A percentile compares a stretch with the other conserved stretches of the same genome.
Conservation (phyloP, 116 monocot species). For the Papilionanthe hybrid region DNA sequence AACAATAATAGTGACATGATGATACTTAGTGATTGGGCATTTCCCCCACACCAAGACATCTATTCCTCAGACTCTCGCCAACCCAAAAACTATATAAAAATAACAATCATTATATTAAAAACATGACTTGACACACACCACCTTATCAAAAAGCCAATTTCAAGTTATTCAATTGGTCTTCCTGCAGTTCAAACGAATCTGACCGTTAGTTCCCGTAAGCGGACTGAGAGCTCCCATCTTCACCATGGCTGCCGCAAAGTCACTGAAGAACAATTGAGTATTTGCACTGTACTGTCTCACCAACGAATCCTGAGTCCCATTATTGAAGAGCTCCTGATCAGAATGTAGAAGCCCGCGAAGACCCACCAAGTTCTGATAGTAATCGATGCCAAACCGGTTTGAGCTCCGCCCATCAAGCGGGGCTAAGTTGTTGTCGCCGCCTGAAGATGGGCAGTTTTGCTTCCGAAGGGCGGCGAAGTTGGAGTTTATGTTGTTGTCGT, state of each 20-base stretch:
- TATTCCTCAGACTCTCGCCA: too few species aligned
- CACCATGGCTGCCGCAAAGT: constrained; percentile 52
- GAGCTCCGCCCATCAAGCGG: constrained; percentile 46
- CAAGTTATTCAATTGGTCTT: constrained; percentile 25
- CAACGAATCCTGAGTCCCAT: constrained; percentile 43
- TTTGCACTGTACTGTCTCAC: constrained; percentile 33
- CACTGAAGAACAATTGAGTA: constrained; percentile 32
- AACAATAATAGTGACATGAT: too few species aligned
- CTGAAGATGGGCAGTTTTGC: constrained; percentile 43
- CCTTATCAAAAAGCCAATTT: too few species aligned
- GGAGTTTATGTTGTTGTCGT: constrained; percentile 55
- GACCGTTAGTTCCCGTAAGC: constrained; percentile 39
- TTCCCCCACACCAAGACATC: too few species aligned
- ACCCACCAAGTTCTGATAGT: constrained; percentile 41
- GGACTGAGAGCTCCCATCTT: constrained; percentile 55
- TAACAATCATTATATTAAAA: too few species aligned
- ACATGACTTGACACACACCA: too few species aligned
- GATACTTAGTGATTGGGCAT: too few species aligned
- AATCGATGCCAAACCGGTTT: constrained; percentile 48
- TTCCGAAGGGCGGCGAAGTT: constrained; percentile 30
- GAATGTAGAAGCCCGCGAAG: constrained; percentile 66
- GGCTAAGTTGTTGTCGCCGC: constrained; percentile 35
- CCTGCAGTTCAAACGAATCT: constrained; percentile 47
- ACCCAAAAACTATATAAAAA: too few species aligned
- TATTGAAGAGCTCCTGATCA: constrained; percentile 61